Evolutionary conservation across 2,329 filamentous ascomycete genomes (phyloP).

Genomic region (Niveomyces coronatus): DNA sequence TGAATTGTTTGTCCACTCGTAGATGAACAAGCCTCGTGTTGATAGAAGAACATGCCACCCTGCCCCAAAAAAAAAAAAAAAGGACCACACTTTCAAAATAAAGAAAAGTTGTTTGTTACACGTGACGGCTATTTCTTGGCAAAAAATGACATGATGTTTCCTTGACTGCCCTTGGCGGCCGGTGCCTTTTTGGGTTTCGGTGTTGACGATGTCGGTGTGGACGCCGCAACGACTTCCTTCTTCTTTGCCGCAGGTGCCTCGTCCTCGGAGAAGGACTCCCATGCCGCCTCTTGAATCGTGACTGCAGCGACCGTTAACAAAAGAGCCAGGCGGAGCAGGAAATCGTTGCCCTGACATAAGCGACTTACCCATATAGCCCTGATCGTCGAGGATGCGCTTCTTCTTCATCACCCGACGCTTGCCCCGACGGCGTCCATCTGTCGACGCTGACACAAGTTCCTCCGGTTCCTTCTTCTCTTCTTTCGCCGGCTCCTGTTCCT

Average conservation of each 20-base stretch:
- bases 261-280: conserved; percentile 92
- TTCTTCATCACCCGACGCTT: conserved; percentile 78
- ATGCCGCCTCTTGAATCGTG: conserved; percentile 71
- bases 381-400: conserved; percentile 74
- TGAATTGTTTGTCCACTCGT: conserved; percentile 5
- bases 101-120: not conserved
- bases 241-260: conserved; percentile 49
- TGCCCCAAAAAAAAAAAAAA: not conserved
- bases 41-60: not conserved
- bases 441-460: conserved; percentile 42
- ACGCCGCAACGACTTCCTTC: conserved; percentile 40
- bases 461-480: conserved; percentile 34
- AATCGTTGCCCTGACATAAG: too few species aligned
- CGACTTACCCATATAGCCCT: conserved; percentile 72
- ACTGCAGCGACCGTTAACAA: conserved; percentile 39
- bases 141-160: conserved; percentile 90
- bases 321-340: too few species aligned
- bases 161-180: conserved; percentile 51
- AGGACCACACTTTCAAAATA: not conserved
- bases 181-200: conserved; percentile 43
- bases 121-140: conserved; percentile 54
- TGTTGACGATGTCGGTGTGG: conserved; percentile 35
- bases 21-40: not conserved
- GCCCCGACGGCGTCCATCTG: conserved; percentile 60
- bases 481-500: conserved; percentile 19